Base-by-base conservation (phyloP, 2,329 filamentous ascomycete species). In the Zasmidium cellare region DNA sequence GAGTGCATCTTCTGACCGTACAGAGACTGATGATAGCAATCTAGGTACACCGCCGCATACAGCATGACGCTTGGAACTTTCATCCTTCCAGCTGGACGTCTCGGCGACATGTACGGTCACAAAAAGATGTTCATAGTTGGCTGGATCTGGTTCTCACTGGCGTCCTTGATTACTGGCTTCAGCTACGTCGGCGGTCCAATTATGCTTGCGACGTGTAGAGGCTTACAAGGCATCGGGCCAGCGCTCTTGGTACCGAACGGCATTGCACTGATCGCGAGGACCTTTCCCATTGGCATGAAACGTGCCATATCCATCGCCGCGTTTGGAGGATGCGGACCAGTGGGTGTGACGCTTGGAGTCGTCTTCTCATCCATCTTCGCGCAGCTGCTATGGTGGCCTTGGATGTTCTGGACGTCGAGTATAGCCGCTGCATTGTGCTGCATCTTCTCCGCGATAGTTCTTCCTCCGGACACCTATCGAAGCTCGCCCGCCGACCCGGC, bases 31-130 rank as follows among this genome's bases (percentile, higher is more conserved):
- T 75, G 31, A 72, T n/a, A 74, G 11, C 77, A 74, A 74, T 11
- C 9, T 9, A 50, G 47, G 47, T 72, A 76, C 56, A 70, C 76
- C 41, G 75, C 76, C 3, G 74, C 69, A 7, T 78, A 76, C 69
- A 69, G 66, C 51, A 65, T 77, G 52, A 76, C 75, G 0, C 50
- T 76, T 9, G 76, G 76, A 16, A 77, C 75, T 7, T 77, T 77
- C 62, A 78, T 79, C 56, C 69, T 78, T 24, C 73, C 76, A 16
- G 72, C 74, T 12, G 76, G 76, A 9, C 69, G 75, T 24, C 62
- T 77, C 2, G 76, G 76, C 18, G 76, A 78, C 54, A 73, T 76
- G 25, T 69, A 75, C 47, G 76, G 76, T 22, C 71, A 78, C 67
- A 74, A 74, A 60, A 67, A 68, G 9, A 63, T 77, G 41, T 72